Conservation (phyloP, 805 yeast genomes). For the Pichia heedii region DNA sequence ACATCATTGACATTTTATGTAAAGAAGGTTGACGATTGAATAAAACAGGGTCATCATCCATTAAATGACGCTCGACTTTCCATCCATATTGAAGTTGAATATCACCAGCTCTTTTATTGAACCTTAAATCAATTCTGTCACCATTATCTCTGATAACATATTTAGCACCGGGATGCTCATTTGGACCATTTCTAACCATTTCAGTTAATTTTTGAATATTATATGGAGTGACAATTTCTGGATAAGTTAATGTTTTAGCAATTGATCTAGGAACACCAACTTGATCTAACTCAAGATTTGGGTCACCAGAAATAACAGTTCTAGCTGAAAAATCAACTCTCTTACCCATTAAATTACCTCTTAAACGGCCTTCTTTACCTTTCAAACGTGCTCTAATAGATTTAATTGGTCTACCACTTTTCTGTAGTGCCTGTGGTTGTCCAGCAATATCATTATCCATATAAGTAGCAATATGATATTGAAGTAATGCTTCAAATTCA, state of each 20-base stretch:
- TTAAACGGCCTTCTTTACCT: constrained; percentile 98
- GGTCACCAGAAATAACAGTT: constrained; percentile 99
- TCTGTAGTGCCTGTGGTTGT: constrained; percentile 97
- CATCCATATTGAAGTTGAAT: constrained; percentile 96
- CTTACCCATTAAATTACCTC: constrained; percentile 99
- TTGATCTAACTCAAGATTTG: constrained; percentile 93
- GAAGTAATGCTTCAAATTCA: constrained; percentile 91
- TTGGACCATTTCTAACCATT: constrained; percentile 94
- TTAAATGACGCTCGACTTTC: constrained; percentile 97
- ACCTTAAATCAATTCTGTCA: constrained; percentile 94
- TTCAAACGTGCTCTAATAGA: constrained; percentile 98
- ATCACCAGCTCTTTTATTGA: constrained; percentile 97
- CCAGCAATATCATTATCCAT: constrained; percentile 99
- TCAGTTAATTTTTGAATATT: constrained; percentile 91
- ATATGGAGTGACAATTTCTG: constrained; percentile 96
- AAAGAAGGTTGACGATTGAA: constrained; percentile 99
- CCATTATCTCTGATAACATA: constrained; percentile 98
- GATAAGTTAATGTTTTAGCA: constrained; percentile 91
- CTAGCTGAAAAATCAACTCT: constrained; percentile 99
- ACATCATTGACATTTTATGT: constrained; percentile 99
- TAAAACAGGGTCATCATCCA: constrained; percentile 95
- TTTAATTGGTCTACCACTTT: constrained; percentile 97
- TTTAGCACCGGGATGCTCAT: constrained; percentile 99
- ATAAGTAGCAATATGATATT: constrained; percentile 97
- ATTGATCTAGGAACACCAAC: constrained; percentile 98